A percentile compares a stretch with the other conserved stretches of the same genome.
phyloP scores from a whole-genome alignment of 2,329 filamentous ascomycete genomes.

The Zymoseptoria ardabiliae region DNA sequence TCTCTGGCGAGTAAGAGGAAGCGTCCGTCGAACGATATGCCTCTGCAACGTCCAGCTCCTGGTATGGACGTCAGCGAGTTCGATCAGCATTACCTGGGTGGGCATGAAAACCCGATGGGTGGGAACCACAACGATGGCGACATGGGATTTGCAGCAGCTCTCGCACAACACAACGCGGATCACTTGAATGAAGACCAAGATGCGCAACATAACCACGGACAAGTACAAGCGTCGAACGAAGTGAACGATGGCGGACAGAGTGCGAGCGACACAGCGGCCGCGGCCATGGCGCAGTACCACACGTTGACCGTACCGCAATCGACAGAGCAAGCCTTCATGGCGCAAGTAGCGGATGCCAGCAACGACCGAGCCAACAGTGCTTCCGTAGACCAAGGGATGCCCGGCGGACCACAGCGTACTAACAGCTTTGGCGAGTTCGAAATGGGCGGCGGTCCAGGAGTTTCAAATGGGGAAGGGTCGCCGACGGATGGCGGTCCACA shows the following conservation, averaged over 20 bases:
- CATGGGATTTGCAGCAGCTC: slow-evolving; percentile 34
- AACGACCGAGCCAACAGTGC: slow-evolving; percentile 16
- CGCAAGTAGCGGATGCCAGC: slow-evolving; percentile 15
- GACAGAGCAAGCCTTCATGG: slow-evolving; percentile 44
- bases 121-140: slow-evolving; percentile 33
- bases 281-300: slow-evolving; percentile 44
- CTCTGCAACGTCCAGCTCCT: slow-evolving; percentile 29
- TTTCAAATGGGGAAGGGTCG: slow-evolving; percentile 13
- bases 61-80: slow-evolving; percentile 23
- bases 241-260: slow-evolving; percentile 36
- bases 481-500: slow-evolving; percentile 39
- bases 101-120: slow-evolving; percentile 29
- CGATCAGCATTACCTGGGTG: slow-evolving; percentile 27
- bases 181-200: slow-evolving; percentile 8
- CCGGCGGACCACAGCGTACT: slow-evolving; percentile 12
- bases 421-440: slow-evolving; percentile 21
- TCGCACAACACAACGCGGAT: slow-evolving; percentile 26
- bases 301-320: slow-evolving; percentile 51
- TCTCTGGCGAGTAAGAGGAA: slow-evolving; percentile 37
- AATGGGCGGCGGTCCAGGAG: slow-evolving; percentile 1
- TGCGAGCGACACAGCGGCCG: slow-evolving; percentile 54
- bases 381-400: slow-evolving; percentile 14
- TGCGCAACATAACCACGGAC: slow-evolving; percentile 12
- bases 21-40: slow-evolving; percentile 40
- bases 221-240: slow-evolving; percentile 11